Base-by-base conservation (phyloP, 345 rosid genomes). In the Populus ilicifolia region DNA sequence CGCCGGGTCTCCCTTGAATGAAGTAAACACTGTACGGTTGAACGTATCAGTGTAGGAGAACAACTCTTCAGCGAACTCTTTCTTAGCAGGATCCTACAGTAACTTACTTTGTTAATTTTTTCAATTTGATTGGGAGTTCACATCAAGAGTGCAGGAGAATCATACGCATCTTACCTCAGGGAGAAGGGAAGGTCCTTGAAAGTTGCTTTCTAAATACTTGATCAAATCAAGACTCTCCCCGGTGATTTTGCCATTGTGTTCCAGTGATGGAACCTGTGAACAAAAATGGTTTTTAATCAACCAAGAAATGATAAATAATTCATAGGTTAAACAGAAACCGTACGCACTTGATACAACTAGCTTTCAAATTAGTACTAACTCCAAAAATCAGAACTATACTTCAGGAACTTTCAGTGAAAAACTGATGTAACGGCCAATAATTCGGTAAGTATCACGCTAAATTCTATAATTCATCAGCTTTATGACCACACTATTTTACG, bases 161-260 rank as follows among this genome's bases (percentile, higher is more conserved):
- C 11, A 9, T 23, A 30, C 10, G 25, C 48, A 74, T 78, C 80
- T 85, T 85, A 93, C 98, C 73, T 84, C 73, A 0, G 96, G 96
- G 75, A 77, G 76, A 39, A 95, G 89, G 2, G 94, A 88, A 80
- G 94, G 91, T 54, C 98, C 99, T 69, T 93, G 93, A 48, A 95
- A 95, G 85, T 88, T 93, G 87, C 77, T 80, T n/a, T 95, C 96
- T 8, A 93, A 54, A 74, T 93, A 95, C 73, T 88, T 89, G 61
- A 92, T 81, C 85, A 95, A 81, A 78, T 95, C 96, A 23, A 95
- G 85, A 87, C 98, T 92, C 87, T 95, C 98, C 39, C 98, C 98
- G 21, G 79, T 92, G 65, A 93, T 46, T 85, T 93, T 92, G 6
- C 97, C 93, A 78, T 95, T 86, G 86, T 95, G 99, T 78, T 95